Base-by-base conservation (phyloP, 192 early-diverging fungal genomes). In the Physocladia obscura region DNA sequence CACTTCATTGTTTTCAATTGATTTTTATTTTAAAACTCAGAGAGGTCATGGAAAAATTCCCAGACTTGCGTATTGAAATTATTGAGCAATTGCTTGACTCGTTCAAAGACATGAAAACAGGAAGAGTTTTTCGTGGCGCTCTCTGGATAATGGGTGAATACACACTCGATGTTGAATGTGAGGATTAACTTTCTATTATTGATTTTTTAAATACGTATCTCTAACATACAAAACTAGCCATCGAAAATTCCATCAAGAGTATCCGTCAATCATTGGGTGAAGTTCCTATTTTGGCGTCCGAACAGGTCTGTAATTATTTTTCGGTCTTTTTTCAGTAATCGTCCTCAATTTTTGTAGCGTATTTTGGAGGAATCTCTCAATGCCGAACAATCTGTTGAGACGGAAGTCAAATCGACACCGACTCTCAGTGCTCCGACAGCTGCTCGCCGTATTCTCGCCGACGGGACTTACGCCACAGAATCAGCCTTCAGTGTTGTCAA, bases 61-160 rank as follows among this genome's bases (percentile, higher is more conserved):
- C 93, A 13, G 82, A 83, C 34, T 81, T 98, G 68, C 91, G 97
- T 40, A 75, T 81, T 4, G 84, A 82, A n/a, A 98, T 99, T 72
- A 71, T 93, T 55, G 84, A 87, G 44, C 85, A 87, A 50, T 82
- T 99, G 24, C 79, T 96, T 30, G 87, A 91, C 39, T 88, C 90
- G 13, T 96, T 99, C 69, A 58, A 72, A 34, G 94, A 98, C 35
- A 89, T 98, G 78, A 94, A 93, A 75, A 90, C 91, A 1, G 90
- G 92, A 58, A 88, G 94, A 74, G 94, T 97, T 2, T 89, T 96
- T 76, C 89, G 97, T 49, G 97, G 96, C 29, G 97, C 94, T 21
- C 84, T 99, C 49, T 99, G 97, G 97, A 97, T 98, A 72, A 83
- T 99, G 67, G 96, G 97, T 55, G 97, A 99, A 82, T 99, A 97